These are phyloP conservation scores for Linderniella brevidens DNA, from an alignment of 257 asterid species.

Conservation along the genomic window DNA sequence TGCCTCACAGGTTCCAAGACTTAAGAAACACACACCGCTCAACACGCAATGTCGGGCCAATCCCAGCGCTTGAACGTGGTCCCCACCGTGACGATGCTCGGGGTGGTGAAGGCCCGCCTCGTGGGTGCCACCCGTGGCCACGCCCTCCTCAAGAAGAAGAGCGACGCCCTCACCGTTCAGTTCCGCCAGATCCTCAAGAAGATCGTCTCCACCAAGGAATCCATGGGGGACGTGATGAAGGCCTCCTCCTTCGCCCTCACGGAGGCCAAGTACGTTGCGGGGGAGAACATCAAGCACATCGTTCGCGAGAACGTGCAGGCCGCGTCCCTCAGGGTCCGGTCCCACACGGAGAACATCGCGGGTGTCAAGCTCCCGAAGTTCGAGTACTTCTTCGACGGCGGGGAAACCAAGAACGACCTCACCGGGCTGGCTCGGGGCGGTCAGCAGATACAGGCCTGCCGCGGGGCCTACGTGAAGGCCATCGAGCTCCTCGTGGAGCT, in stretches of 20 bases:
- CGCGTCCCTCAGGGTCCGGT: constrained; percentile 20
- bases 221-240: constrained; percentile 5
- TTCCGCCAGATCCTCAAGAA: constrained; percentile 4
- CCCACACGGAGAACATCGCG: constrained; percentile 32
- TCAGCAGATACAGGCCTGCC: constrained; percentile 38
- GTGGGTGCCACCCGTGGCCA: constrained; percentile 7
- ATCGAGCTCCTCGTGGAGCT: constrained; percentile 26
- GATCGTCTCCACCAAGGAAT: constrained; percentile 5
- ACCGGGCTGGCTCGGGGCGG: constrained; percentile 48
- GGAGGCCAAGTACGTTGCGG: constrained; percentile 7
- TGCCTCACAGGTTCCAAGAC: no score
- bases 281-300: constrained; percentile 8
- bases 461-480: constrained; percentile 29
- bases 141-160: constrained; percentile 9
- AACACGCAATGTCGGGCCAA: constrained; percentile 4
- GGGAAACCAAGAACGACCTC: constrained; percentile 29
- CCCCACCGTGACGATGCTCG: constrained; percentile 7
- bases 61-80: constrained; percentile 6
- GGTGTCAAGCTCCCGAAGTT: constrained; percentile 45
- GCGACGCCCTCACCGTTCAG: constrained; percentile 7
- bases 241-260: constrained; percentile 6
- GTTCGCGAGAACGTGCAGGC: constrained; percentile 25
- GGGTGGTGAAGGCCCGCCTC: constrained; percentile 5
- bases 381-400: constrained; percentile 21
- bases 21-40: no score